Base-by-base conservation (phyloP, 805 yeast genomes). In the Debaryomyces tyrocola region DNA sequence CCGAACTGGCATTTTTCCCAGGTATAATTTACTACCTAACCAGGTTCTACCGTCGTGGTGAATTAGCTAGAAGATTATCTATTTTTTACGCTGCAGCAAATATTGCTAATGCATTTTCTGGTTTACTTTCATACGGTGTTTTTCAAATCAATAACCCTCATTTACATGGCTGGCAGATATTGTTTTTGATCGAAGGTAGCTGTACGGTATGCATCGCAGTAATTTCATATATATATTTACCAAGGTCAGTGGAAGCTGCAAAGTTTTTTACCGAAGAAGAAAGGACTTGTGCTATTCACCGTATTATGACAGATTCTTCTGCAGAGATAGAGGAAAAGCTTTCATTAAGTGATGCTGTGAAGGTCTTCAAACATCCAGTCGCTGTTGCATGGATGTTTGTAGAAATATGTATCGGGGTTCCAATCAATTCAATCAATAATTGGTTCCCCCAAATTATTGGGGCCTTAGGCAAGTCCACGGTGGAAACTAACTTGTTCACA, bases 371-470 rank as follows among this genome's bases (percentile, higher is more conserved):
- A 37, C 77, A 73, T 49, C 81, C 81, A 5, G 67, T 74, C 7
- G 64, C 73, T 9, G 51, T 71, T 43, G 69, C 67, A 9, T 76
- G 80, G 80, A 58, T 76, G 63, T 56, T 74, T 20, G 62, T 64
- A 33, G 79, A 76, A 61, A 57, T 75, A 38, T 61, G 69, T 35
- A 67, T 75, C 39, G 80, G 79, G 45, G 80, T 76, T 20, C 80
- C 80, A 2, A 57, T 76, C 29, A 74, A 73, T 48, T 73, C 78
- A n/a, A 67, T 73, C 47, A 70, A 71, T 45, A 74, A 72, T 55
- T 74, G 78, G 78, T 73, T 75, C 50, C 80, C 81, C 3, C 80
- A 75, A 52, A 71, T 71, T 48, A 62, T 71, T 43, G 58, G 57
- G 21, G 59, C 60, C 11, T 56, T 71, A 36, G 75, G 75, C 14